Conservation (phyloP, 805 yeast genomes). For the Kregervanrija pseudodelftensis region DNA sequence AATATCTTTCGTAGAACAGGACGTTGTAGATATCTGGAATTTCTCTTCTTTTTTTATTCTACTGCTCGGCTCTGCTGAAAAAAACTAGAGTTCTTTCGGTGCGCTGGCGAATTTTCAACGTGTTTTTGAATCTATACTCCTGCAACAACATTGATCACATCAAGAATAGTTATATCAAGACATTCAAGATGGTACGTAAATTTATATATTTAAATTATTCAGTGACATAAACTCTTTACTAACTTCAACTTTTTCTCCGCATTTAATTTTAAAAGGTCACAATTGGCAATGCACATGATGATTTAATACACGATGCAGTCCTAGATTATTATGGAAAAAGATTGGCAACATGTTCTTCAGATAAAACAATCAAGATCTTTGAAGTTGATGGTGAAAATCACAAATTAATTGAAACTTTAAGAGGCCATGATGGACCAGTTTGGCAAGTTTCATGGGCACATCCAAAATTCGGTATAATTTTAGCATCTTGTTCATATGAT, state of each 20-base stretch:
- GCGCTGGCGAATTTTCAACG: no score
- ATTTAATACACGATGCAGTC: constrained; percentile 92
- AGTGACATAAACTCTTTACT: neutral
- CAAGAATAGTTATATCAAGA: no score
- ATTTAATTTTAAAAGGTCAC: constrained; percentile 45
- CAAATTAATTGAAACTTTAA: constrained; percentile 72
- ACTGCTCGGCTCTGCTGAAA: no score
- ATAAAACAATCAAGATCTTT: constrained; percentile 89
- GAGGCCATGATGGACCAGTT: constrained; percentile 96
- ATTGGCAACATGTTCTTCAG: constrained; percentile 93
- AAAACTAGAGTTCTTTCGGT: no score
- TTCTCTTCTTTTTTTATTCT: no score
- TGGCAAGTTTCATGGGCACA: constrained; percentile 99
- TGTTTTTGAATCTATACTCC: no score
- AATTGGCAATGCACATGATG: constrained; percentile 86
- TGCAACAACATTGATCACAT: no score
- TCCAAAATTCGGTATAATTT: constrained; percentile 91
- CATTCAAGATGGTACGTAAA: no score
- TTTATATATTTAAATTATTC: neutral
- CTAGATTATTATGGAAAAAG: constrained; percentile 95
- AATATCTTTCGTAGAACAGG: no score
- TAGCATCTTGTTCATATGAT: constrained; percentile 93
- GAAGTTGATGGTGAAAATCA: constrained; percentile 84
- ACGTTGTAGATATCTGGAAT: no score
- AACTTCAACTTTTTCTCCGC: neutral